Evolutionary conservation across 805 yeast species (phyloP), one percentile per base, ranked within the genome.

Genomic region (Cyberlindnera mrakii): DNA sequence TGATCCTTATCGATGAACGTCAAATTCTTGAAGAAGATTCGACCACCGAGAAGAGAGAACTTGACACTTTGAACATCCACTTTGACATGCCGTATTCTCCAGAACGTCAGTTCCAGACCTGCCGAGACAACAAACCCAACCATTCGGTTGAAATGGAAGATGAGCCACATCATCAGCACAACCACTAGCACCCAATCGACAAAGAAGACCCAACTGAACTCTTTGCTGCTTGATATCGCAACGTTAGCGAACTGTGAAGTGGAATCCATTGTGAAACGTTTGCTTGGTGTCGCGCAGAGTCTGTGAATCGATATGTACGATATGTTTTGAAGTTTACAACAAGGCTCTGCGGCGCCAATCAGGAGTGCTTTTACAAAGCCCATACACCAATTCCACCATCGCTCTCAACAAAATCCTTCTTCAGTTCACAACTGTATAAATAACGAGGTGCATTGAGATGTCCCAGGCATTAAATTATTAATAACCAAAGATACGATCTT

Each of bases 131-230:
- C 14, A 35, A 71, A 69, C 10, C 91, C 98, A 16, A 82, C 59
- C 4, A 81, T 64, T 44, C 97, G 72, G 53, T 84, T 81, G 64
- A 88, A 77, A 64, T 83, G 85, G 66, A 89, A 90, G 34, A 88
- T 64, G 40, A 85, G 71, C 19, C 82, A 74, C 1, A 86, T 54
- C 0, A 82, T 68, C 2, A 85, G 68, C 14, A 83, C 63, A 27
- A 85, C 71, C 3, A 83, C 73, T 45, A 89, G 66, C 29, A 85
- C 64, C 95, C 96, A 88, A 59, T 87, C 89, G 15, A 80, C 82
- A 49, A 90, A 67, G 62, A 90, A 91, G 18, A 86, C 87, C 95
- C 87, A 81, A 51, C 71, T 67, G 48, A 68, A 68, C 44, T 63
- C 59, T 36, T 46, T 48, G 7, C 59, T 51, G 16, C 49, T 51